Conservation (phyloP, 306 rosid species). For the Cyclanthera cordifolia region DNA sequence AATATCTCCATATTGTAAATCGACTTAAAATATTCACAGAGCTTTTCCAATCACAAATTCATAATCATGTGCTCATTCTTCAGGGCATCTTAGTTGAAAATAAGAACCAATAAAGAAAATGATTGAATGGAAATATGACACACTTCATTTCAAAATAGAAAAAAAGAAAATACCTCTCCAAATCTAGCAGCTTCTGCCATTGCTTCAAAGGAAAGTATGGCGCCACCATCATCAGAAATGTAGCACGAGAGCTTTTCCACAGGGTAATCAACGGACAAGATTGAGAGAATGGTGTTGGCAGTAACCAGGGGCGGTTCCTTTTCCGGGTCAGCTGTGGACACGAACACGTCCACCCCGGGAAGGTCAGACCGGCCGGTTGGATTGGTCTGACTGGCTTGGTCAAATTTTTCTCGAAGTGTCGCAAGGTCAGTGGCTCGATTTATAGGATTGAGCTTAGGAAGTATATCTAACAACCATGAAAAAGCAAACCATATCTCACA, state of each 20-base stretch:
- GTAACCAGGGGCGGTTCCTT: constrained; percentile 87
- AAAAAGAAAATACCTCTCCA: constrained; percentile 47
- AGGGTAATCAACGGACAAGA: constrained; percentile 57
- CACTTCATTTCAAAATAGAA: no score
- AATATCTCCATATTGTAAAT: no score
- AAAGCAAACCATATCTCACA: constrained; percentile 79
- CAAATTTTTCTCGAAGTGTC: constrained; percentile 63
- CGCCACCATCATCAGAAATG: constrained; percentile 84
- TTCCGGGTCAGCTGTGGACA: constrained; percentile 69
- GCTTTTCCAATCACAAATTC: no score
- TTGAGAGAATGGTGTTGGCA: constrained; percentile 68
- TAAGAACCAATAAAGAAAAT: background rate
- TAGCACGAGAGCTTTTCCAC: constrained; percentile 55
- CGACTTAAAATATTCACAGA: no score
- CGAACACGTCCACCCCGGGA: constrained; percentile 59
- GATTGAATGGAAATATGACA: no score
- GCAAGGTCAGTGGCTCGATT: constrained; percentile 60
- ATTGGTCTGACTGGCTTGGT: constrained; percentile 34
- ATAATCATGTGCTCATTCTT: background rate
- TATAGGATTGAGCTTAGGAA: constrained; percentile 71
- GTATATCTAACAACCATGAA: constrained; percentile 66
- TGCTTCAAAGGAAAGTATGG: constrained; percentile 77
- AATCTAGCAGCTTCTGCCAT: constrained; percentile 75
- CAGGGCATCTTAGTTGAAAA: background rate
- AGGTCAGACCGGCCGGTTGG: constrained; percentile 65